A percentile compares a stretch with the other conserved stretches of the same genome.
These are phyloP conservation scores for Trichoderma arundinaceum DNA, from an alignment of 2,329 filamentous ascomycete genomes.

Conservation along the genomic window DNA sequence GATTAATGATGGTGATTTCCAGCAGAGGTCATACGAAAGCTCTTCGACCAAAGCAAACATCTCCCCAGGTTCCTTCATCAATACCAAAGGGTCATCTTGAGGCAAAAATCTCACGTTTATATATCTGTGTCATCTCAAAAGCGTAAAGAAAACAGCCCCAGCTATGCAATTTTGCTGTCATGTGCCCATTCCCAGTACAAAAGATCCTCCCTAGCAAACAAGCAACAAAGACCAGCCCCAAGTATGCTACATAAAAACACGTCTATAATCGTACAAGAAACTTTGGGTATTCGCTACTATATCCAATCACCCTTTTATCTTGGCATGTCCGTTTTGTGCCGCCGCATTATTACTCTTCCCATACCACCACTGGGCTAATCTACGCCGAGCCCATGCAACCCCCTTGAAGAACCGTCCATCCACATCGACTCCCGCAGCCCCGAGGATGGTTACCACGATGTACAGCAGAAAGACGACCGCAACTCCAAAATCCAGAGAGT, in stretches of 20 bases:
- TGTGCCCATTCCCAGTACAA: not conserved
- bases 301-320: constrained; percentile 37
- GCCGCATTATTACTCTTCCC: not conserved
- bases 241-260: constrained; percentile 18
- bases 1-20: no score
- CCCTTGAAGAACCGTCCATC: constrained; percentile 39
- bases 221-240: not conserved
- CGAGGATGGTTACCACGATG: constrained; percentile 37
- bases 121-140: not conserved
- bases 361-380: not conserved
- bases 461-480: constrained; percentile 43
- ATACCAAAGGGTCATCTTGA: not conserved
- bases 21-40: no score
- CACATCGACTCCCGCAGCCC: constrained; percentile 45
- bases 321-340: constrained; percentile 34
- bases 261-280: constrained; percentile 29
- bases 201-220: constrained; percentile 10
- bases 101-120: not conserved
- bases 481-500: constrained; percentile 69
- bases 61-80: no score
- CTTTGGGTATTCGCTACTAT: constrained; percentile 27
- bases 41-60: no score
- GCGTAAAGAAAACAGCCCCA: not conserved
- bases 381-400: constrained; percentile 33
- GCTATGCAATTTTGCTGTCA: not conserved